These are phyloP conservation scores for Globisporangium abappressorium DNA, from an alignment of 352 stramenopile species.

Conservation along the genomic window DNA sequence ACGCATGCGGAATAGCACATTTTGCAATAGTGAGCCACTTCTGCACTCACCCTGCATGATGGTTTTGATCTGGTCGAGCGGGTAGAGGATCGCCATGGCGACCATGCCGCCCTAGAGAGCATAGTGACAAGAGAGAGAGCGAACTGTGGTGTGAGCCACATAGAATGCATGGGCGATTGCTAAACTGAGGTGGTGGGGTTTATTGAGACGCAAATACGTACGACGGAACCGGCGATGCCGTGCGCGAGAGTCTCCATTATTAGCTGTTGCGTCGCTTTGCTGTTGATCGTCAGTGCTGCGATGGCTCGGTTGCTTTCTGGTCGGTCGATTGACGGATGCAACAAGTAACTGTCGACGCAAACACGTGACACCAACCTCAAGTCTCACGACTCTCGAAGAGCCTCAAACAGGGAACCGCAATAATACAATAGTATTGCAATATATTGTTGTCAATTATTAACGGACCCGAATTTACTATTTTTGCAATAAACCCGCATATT, in stretches of 20 bases:
- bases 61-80: constrained; percentile 85
- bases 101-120: constrained; percentile 50
- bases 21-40: not conserved
- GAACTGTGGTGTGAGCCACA: not conserved
- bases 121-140: not conserved
- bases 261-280: constrained; percentile 7
- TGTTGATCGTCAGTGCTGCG: too few relatives aligned
- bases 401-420: too few relatives aligned
- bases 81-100: constrained; percentile 79
- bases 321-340: not conserved
- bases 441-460: too few relatives aligned
- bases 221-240: constrained; percentile 58
- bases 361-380: too few relatives aligned
- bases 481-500: too few relatives aligned
- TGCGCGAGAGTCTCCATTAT: constrained; percentile 66
- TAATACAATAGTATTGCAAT: too few relatives aligned
- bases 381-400: too few relatives aligned
- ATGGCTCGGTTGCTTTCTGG: not conserved
- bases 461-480: too few relatives aligned
- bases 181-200: not conserved
- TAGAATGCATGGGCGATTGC: not conserved
- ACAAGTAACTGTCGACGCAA: too few relatives aligned
- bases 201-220: constrained; percentile 18
- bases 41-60: constrained; percentile 70
- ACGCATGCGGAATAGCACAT: not conserved